A percentile compares a stretch with the other conserved stretches of the same genome.
phyloP scores from a whole-genome alignment of 768 basidiomycete genomes.

The Coprinopsis marcescibilis region DNA sequence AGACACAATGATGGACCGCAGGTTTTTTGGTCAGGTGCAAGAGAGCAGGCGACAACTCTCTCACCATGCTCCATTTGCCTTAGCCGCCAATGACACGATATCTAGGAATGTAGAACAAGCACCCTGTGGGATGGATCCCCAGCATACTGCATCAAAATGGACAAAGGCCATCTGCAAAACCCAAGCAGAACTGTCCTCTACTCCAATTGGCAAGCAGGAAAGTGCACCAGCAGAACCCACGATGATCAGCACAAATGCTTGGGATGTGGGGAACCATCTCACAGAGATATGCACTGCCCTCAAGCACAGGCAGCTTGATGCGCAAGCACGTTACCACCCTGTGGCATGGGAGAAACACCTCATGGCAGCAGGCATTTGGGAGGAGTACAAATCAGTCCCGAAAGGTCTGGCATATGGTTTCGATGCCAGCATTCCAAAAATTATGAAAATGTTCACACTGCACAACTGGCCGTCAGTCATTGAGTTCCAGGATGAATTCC shows the following conservation, averaged over 20 bases:
- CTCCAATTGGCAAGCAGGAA: slow-evolving; percentile 26
- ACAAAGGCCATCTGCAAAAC: slow-evolving; percentile 16
- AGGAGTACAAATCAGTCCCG: slow-evolving; percentile 22
- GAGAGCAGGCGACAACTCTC: too few species aligned
- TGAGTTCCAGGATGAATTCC: slow-evolving; percentile 10
- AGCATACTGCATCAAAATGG: slow-evolving; percentile 14
- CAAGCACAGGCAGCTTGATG: slow-evolving; percentile 21
- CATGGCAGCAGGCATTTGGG: slow-evolving; percentile 9
- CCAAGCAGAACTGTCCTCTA: slow-evolving; percentile 23
- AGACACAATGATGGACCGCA: too few species aligned
- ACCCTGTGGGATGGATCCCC: slow-evolving; percentile 20
- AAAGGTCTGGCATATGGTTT: slow-evolving; percentile 26
- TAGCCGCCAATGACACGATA: slow-evolving; percentile 21
- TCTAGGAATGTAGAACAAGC: slow-evolving; percentile 8
- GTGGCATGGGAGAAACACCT: slow-evolving; percentile 26
- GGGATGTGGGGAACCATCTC: slow-evolving; percentile 29
- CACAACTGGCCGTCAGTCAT: slow-evolving; percentile 23
- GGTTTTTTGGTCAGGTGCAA: too few species aligned
- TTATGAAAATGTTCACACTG: slow-evolving; percentile 24
- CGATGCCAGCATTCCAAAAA: slow-evolving; percentile 24
- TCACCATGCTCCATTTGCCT: slow-evolving; percentile 30
- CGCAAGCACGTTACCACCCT: slow-evolving; percentile 25
- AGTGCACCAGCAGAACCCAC: slow-evolving; percentile 23
- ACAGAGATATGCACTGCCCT: slow-evolving; percentile 37
- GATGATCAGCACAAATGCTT: slow-evolving; percentile 32